Base-by-base conservation (phyloP, 176 grass and related monocot species). In the Aegilops bicornis region DNA sequence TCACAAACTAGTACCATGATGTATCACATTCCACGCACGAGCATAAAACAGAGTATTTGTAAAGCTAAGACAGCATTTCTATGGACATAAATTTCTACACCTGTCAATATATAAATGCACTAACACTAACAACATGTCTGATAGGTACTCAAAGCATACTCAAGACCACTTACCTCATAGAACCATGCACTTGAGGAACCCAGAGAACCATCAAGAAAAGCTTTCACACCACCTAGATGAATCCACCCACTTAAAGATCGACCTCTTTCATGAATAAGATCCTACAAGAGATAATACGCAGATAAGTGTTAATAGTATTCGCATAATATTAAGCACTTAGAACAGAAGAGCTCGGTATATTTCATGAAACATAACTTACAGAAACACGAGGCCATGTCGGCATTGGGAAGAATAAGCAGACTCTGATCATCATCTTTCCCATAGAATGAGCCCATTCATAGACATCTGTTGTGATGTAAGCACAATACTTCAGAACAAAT, bases 211-310 rank as follows among this genome's bases (percentile, higher is more conserved):
- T 96, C 94, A 66, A 89, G 84, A 83, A 99, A 99, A 87, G 90
- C 85, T 96, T 99, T 99, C 79, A 99, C 97, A 83, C 97, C 97
- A 81, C 97, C 92, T 66, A 99, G 23, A 85, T 96, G 85, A 86
- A 99, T 91, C 97, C 97, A 99, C 81, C 96, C 79, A 36, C 94
- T 96, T 83, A 99, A 47, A 0, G 47, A 85, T 73, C 80, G 72
- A 85, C 90, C 92, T 61, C 87, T 94, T 88, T 93, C 90, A 92
- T 32, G 48, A 59, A 96, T 90, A 83, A 94, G 90, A 42, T 93
- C 89, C 97, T 99, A 87, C 59, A 87, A 67, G 25, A 89, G 75
- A 17, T 60, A 73, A 56, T 80, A n/a, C 56, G 23, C 19, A 73
- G 12, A 47, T 78, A 86, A 71, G 37, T 40, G 69, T 22, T 31